Percentiles rank a stretch among this genome's conserved stretches.
Evolutionary conservation across 2,329 filamentous ascomycete species (phyloP).

Genomic region (Colletotrichum sp.): DNA sequence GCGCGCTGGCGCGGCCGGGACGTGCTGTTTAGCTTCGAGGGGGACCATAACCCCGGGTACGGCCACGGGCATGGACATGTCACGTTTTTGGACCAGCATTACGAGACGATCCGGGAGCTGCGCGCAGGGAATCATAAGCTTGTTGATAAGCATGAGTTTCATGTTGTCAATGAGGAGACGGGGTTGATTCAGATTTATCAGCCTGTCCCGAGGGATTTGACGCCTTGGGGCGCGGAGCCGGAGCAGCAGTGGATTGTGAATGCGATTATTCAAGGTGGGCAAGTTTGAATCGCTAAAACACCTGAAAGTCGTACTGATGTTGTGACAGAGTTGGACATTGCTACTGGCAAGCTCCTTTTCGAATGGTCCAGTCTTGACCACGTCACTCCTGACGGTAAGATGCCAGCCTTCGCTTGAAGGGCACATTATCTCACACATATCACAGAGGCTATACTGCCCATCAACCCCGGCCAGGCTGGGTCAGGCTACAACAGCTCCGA

Average conservation of each 20-base stretch:
- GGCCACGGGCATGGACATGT: constrained; percentile 60
- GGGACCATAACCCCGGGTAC: constrained; percentile 54
- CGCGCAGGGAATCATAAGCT: constrained; percentile 55
- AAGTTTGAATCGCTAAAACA: background rate
- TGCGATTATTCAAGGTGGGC: constrained; percentile 55
- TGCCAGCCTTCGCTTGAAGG: background rate
- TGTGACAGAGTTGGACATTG: constrained; percentile 51
- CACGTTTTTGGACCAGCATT: constrained; percentile 57
- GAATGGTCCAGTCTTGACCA: constrained; percentile 43
- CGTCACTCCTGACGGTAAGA: constrained; percentile 28
- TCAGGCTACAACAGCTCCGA: constrained; percentile 29
- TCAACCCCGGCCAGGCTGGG: constrained; percentile 46
- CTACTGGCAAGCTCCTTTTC: constrained; percentile 52
- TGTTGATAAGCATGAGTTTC: constrained; percentile 61
- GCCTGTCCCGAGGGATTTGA: constrained; percentile 50
- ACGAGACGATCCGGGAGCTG: constrained; percentile 58
- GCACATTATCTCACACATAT: background rate
- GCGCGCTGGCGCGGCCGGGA: constrained; percentile 55
- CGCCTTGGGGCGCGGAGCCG: constrained; percentile 46
- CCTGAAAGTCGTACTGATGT: background rate
- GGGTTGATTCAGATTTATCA: constrained; percentile 60
- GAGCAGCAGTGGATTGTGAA: constrained; percentile 63
- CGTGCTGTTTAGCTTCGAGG: constrained; percentile 59
- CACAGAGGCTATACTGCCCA: constrained; percentile 48
- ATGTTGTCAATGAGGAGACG: constrained; percentile 56